These are phyloP conservation scores for Dothideomycetes sp. DNA, from an alignment of 2,329 filamentous ascomycete genomes.

Conservation along the genomic window DNA sequence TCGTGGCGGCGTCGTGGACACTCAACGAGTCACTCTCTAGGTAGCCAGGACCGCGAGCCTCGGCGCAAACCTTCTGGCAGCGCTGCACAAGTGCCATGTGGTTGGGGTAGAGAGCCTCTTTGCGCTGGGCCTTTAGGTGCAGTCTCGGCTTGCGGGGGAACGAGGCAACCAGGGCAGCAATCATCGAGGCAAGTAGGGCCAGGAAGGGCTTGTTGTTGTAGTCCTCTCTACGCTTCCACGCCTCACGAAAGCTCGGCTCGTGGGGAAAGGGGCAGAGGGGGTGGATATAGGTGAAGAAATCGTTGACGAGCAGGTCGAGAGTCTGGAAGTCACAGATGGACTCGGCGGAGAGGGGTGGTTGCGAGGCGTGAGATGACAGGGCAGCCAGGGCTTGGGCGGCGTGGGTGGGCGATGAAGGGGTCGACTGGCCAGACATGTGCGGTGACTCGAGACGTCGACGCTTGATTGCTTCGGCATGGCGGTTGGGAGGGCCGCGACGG, in stretches of 20 bases:
- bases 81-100: constrained; percentile 59
- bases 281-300: constrained; percentile 76
- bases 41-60: constrained; percentile 51
- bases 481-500: constrained; percentile 54
- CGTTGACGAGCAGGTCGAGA: constrained; percentile 60
- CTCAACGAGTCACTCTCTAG: constrained; percentile 43
- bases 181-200: constrained; percentile 63
- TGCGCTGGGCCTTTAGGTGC: constrained; percentile 57
- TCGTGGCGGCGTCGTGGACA: constrained; percentile 57
- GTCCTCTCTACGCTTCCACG: constrained; percentile 57
- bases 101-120: constrained; percentile 54
- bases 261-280: constrained; percentile 69
- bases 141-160: constrained; percentile 62
- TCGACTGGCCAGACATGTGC: constrained; percentile 29
- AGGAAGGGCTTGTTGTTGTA: constrained; percentile 56
- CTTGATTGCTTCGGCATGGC: constrained; percentile 57
- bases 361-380: constrained; percentile 33
- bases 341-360: constrained; percentile 41
- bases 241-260: constrained; percentile 63
- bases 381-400: constrained; percentile 42
- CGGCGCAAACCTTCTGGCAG: constrained; percentile 58
- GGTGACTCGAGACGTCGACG: constrained; percentile 43
- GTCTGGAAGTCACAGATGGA: constrained; percentile 59
- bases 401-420: constrained; percentile 40
- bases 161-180: constrained; percentile 60